Percentiles rank a stretch among this genome's conserved stretches.
Evolutionary conservation across 1,284 basidiomycete species (phyloP).

Genomic region (Leccinum pachyderme): DNA sequence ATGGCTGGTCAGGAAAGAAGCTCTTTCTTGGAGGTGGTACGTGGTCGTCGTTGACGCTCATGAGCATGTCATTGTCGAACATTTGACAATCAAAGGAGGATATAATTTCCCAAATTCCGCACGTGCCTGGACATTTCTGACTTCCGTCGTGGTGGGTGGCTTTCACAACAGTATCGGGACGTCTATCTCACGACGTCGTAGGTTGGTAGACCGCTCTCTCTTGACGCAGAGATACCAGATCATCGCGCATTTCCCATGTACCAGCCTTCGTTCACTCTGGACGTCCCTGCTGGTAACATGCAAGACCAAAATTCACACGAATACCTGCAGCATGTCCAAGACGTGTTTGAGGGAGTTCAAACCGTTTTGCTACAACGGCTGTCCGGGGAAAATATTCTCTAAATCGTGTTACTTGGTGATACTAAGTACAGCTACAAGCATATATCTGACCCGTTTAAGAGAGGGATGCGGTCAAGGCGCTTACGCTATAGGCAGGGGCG

Average conservation of each 20-base stretch:
- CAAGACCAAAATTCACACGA: constrained; percentile 67
- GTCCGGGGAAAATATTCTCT: neutral
- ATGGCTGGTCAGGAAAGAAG: constrained; percentile 58
- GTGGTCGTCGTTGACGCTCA: constrained; percentile 9
- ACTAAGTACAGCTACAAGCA: neutral
- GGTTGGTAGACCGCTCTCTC: constrained; percentile 51
- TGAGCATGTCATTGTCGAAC: neutral
- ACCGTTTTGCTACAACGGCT: constrained; percentile 17
- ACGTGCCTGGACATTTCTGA: constrained; percentile 81
- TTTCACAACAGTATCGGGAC: neutral
- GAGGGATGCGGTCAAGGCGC: constrained; percentile 38
- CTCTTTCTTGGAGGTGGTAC: constrained; percentile 67
- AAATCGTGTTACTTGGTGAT: neutral
- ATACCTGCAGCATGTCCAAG: constrained; percentile 43
- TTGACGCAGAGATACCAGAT: constrained; percentile 69
- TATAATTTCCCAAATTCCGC: constrained; percentile 82
- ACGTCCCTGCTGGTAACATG: constrained; percentile 70
- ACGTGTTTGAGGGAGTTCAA: constrained; percentile 25
- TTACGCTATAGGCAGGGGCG: constrained; percentile 60
- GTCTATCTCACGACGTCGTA: constrained; percentile 25
- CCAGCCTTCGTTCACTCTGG: constrained; percentile 76
- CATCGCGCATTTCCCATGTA: constrained; percentile 69
- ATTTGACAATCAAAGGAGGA: constrained; percentile 51
- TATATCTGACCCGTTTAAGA: neutral
- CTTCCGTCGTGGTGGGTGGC: constrained; percentile 61